Conservation (phyloP, 345 rosid genomes). For the Eucalyptus coolabah region DNA sequence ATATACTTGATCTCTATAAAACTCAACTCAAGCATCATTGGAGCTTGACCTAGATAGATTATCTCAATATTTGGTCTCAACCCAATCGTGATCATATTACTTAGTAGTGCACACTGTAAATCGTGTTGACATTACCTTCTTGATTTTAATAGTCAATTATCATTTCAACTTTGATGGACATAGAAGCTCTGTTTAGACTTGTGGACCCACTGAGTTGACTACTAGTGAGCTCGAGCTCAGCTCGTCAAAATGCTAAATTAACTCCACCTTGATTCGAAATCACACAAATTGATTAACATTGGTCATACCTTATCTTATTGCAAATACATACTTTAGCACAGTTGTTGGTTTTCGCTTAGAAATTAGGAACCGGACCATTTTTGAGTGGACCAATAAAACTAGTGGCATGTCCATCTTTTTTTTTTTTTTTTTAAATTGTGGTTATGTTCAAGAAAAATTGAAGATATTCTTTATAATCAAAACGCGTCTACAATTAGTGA, state of each 20-base stretch:
- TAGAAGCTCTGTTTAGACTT: not conserved
- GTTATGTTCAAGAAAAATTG: not conserved
- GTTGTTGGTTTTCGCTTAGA: not conserved
- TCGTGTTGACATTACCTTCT: not conserved
- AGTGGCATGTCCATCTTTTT: not conserved
- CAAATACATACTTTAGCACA: not conserved
- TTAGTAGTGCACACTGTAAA: not conserved
- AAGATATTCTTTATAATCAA: not conserved
- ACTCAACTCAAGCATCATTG: not conserved
- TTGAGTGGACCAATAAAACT: not conserved
- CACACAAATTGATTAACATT: too few relatives aligned
- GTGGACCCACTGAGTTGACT: not conserved
- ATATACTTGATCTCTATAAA: too few relatives aligned
- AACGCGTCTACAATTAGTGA: too few relatives aligned
- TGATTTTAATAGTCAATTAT: too few relatives aligned
- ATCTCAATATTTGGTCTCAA: not conserved
- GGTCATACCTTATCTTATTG: not conserved
- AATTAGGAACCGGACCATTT: not conserved
- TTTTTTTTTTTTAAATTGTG: too few relatives aligned
- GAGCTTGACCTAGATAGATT: not conserved
- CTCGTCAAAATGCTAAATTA: not conserved
- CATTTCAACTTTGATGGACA: not conserved
- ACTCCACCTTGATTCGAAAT: not conserved
- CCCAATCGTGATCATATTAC: not conserved
- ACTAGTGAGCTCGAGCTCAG: not conserved